Percentiles rank a stretch among this genome's conserved stretches.
Evolutionary conservation across 164 flowering plant genomes (phyloP).

Genomic region (Echeveria elegans): DNA sequence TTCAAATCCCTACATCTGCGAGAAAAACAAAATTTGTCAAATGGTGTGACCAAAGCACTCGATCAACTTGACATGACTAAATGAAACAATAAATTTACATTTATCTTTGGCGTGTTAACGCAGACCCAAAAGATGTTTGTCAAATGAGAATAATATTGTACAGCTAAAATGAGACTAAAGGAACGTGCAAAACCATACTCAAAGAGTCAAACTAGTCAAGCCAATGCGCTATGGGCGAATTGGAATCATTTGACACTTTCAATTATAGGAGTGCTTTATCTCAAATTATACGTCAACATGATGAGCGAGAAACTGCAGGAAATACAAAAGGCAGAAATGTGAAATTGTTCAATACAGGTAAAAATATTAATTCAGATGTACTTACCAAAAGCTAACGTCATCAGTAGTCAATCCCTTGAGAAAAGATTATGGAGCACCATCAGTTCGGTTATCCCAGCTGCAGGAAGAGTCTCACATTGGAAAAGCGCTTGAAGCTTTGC

Average conservation of each 20-base stretch:
- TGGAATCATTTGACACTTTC: too few relatives aligned
- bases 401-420: constrained; percentile 3
- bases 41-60: background rate
- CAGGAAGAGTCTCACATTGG: constrained; percentile 68
- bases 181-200: background rate
- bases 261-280: background rate
- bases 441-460: constrained; percentile 57
- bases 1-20: constrained; percentile 1
- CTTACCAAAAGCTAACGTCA: constrained; percentile 5
- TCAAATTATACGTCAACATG: background rate
- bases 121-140: background rate
- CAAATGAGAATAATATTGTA: background rate
- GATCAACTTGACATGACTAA: background rate
- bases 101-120: background rate
- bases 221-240: background rate
- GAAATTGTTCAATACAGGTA: background rate
- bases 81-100: background rate
- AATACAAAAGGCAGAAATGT: background rate
- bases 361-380: background rate
- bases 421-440: constrained; percentile 3
- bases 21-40: background rate
- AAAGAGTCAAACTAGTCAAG: background rate
- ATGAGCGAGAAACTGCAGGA: too few relatives aligned
- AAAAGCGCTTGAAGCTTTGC: constrained; percentile 74
- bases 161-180: background rate